Conservation (phyloP, 2,329 filamentous ascomycete species). For the Ascochyta fabae region DNA sequence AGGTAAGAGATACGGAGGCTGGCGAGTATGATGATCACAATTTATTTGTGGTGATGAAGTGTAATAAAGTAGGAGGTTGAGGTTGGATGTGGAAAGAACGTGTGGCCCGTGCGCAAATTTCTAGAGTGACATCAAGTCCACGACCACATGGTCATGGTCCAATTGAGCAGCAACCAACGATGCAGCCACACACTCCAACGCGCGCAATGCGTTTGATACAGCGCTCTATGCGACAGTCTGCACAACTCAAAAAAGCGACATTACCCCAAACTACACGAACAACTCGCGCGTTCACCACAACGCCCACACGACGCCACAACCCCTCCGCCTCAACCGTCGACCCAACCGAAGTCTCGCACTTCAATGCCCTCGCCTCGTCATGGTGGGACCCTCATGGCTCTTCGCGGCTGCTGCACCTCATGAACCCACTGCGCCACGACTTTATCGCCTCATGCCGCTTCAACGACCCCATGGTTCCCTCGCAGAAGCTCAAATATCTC, state of each 20-base stretch:
- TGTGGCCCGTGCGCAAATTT: constrained; percentile 8
- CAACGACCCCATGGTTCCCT: constrained; percentile 9
- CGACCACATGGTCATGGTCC: background rate
- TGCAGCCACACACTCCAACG: constrained; percentile 18
- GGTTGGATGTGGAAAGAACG: background rate
- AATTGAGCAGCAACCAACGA: background rate
- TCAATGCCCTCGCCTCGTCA: constrained; percentile 87
- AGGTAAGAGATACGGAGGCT: no score
- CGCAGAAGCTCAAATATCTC: constrained; percentile 69
- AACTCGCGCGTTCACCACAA: constrained; percentile 26
- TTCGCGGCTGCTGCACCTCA: constrained; percentile 90
- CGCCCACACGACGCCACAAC: constrained; percentile 21
- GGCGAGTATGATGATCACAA: no score
- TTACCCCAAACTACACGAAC: background rate
- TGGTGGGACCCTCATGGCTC: constrained; percentile 98
- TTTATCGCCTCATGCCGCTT: constrained; percentile 41
- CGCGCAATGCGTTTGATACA: constrained; percentile 21
- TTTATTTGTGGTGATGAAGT: background rate
- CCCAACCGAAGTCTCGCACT: constrained; percentile 87
- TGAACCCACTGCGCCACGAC: constrained; percentile 95
- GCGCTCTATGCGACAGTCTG: background rate
- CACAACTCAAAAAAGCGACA: background rate
- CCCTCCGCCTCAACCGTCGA: constrained; percentile 63
- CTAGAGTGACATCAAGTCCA: constrained; percentile 16
- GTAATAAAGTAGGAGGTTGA: background rate